Percentiles rank a stretch among this genome's conserved stretches.
phyloP scores from a whole-genome alignment of 2,329 filamentous ascomycete genomes.

The Alternaria brassicae region DNA sequence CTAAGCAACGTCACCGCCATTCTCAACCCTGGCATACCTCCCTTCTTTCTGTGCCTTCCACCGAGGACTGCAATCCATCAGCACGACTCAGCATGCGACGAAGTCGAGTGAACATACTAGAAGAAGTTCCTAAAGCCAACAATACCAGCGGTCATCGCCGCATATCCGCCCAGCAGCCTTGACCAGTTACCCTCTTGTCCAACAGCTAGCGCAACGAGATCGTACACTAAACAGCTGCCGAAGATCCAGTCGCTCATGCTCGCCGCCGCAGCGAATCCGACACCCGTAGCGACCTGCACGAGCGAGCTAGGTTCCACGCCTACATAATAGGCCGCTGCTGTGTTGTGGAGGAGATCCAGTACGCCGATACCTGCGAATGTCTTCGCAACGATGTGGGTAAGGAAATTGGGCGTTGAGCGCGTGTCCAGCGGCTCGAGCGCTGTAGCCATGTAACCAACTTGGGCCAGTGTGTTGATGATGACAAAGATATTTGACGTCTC shows the following conservation, averaged over 20 bases:
- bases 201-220: slow-evolving; percentile 61
- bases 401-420: slow-evolving; percentile 58
- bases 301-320: slow-evolving; percentile 55
- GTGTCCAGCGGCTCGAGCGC: slow-evolving; percentile 60
- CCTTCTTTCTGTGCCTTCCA: slow-evolving; percentile 31
- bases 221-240: slow-evolving; percentile 65
- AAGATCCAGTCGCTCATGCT: slow-evolving; percentile 66
- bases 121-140: slow-evolving; percentile 61
- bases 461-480: slow-evolving; percentile 61
- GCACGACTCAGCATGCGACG: slow-evolving; percentile 12
- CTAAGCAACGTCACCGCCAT: slow-evolving; percentile 8
- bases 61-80: slow-evolving; percentile 35
- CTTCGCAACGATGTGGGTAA: slow-evolving; percentile 66
- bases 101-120: slow-evolving; percentile 50
- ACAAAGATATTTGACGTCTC: slow-evolving; percentile 64
- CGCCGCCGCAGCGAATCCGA: slow-evolving; percentile 61
- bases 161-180: slow-evolving; percentile 59
- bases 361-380: slow-evolving; percentile 68
- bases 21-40: slow-evolving; percentile 28
- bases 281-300: slow-evolving; percentile 61
- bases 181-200: slow-evolving; percentile 63
- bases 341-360: slow-evolving; percentile 66
- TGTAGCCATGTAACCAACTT: slow-evolving; percentile 62
- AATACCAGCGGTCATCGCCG: slow-evolving; percentile 60
- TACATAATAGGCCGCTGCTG: slow-evolving; percentile 63